Evolutionary conservation across 768 basidiomycete species (phyloP), one percentile per base, ranked within the genome.

Genomic region (Baorangia bicolor): DNA sequence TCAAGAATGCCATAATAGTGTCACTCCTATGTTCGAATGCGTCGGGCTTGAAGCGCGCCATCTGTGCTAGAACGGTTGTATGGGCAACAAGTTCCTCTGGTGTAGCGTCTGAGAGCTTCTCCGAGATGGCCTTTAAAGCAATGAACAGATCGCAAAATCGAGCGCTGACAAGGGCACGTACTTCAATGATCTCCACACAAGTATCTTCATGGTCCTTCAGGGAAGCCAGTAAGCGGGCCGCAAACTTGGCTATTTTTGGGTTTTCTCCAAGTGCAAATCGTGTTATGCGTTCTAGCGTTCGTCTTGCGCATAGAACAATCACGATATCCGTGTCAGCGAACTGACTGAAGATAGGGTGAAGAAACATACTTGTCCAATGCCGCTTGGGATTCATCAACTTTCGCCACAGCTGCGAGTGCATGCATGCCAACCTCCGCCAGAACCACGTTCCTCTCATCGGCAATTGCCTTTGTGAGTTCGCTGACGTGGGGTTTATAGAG

Each of bases 11-110:
- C 71, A 88, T 87, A 46, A 98, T 81, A 14, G 81, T 77, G 28
- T 90, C 88, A 67, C 91, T 90, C 69, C 81, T 83, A 35, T 79
- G 74, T 68, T 98, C 94, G 57, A 98, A 94, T 3, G 84, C 82
- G 16, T 83, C 81, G 0, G 87, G 85, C 2, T 81, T 80, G 34
- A 83, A 81, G 11, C 80, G 78, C 0, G 90, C 86, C 27, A 97
- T 70, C 65, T 97, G 88, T 0, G 81, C 81, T 8, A 98, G 78
- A 1, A 86, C 88, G 2, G 86, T 79, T 2, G 91, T 74, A 56
- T 87, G 83, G 0, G 90, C 81, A 0, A 86, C 83, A 1, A 92
- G 77, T 12, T 70, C 64, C 21, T 85, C 81, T 0, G 80, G 79
- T 0, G 75, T 64, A 0, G 74, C 77, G 0, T 78, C 73, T 4